Evolutionary conservation across 495 filamentous ascomycete species (phyloP), one percentile per base, ranked within the genome.

Genomic region (Penicillium fimorum): DNA sequence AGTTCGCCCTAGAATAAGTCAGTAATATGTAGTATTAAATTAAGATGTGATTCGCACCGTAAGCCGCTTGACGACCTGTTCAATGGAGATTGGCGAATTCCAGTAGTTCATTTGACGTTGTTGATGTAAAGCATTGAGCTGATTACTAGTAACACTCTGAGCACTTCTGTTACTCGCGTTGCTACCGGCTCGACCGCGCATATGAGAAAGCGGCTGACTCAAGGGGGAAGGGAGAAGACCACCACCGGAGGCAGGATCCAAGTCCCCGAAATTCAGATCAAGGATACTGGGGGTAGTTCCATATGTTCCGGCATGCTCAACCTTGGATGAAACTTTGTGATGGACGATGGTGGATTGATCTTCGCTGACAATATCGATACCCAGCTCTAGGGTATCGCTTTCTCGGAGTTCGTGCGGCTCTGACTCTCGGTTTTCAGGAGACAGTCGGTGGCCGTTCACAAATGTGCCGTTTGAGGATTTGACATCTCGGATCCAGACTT

Each of bases 391-490:
- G 38, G 92, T 86, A 67, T 97, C 94, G 59, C 88, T 83, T 54
- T 92, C 89, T 55, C 90, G 84, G 25, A 98, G 74, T 62, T 96
- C 91, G 60, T 96, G 90, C 0, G 94, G 91, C 41, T 98, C 94
- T 1, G 92, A 96, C 63, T 98, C 94, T 57, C 90, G 82, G 63
- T 96, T 97, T 64, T 98, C 94, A 27, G 83, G 88, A 9, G 94
- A 97, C 47, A 98, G 68, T 24, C 94, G 84, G 17, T 85, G 80
- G n/a, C 90, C 91, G 56, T 97, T 98, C 50, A 98, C 92, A 71
- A 98, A 98, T 1, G 94, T 98, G 40, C 94, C 94, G 64, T 98
- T 98, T 3, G 94, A 97, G 4, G 94, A 97, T 70, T 96, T 97
- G 59, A 98, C 88, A 74, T 98, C 94, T 33, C 91, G 85, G 62